Evolutionary conservation across 306 rosid species (phyloP).

Genomic region (Quercus berberidifolia): DNA sequence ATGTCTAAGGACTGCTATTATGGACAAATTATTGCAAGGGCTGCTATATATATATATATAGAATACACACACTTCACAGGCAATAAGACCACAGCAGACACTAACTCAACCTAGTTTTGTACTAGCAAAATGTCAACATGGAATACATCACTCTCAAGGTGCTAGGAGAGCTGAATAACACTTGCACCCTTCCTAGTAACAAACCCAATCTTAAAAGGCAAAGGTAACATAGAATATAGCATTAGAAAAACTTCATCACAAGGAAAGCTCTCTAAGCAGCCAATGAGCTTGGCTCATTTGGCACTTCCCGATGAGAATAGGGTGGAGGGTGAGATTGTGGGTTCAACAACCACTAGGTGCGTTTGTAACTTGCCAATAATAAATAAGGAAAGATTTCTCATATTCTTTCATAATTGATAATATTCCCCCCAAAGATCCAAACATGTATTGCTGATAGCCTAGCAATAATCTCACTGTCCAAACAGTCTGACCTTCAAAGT

Average conservation of each 20-base stretch:
- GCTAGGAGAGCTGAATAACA: neutral
- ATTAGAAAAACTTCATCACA: neutral
- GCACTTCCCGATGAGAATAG: no score
- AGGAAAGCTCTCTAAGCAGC: neutral
- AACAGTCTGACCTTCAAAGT: neutral
- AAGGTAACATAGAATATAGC: neutral
- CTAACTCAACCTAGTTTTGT: conserved; percentile 11
- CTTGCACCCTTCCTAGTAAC: conserved; percentile 7
- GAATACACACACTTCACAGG: neutral
- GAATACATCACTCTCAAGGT: conserved; percentile 4
- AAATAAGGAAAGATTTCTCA: no score
- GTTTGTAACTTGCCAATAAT: no score
- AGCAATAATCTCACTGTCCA: neutral
- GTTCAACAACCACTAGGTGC: no score
- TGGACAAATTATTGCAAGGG: neutral
- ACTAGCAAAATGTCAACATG: conserved; percentile 4
- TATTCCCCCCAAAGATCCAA: neutral
- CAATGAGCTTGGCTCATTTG: no score
- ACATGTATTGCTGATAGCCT: neutral
- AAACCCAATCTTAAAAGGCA: neutral
- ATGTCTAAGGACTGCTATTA: neutral
- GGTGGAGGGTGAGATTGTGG: no score
- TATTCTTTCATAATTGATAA: neutral
- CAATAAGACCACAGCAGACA: conserved; percentile 6
- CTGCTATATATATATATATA: no score